Conservation (phyloP, 2,329 filamentous ascomycete species). For the Aschersonia sp. region DNA sequence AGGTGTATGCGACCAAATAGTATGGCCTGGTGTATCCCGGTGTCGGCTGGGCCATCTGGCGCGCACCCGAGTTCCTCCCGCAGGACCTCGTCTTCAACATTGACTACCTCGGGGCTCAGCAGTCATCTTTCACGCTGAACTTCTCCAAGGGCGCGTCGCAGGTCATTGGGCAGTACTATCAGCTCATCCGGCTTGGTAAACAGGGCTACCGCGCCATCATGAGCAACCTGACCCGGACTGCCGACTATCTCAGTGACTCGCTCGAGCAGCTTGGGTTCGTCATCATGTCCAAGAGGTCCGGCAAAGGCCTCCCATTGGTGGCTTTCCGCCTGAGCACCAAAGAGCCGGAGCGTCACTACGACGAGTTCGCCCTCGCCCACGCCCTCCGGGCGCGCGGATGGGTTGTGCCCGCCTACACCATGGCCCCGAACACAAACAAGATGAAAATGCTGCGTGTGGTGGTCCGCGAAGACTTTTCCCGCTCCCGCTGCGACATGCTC, state of each 20-base stretch:
- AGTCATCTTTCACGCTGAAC: slow-evolving; percentile 92
- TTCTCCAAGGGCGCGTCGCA: slow-evolving; percentile 93
- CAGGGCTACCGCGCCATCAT: slow-evolving; percentile 86
- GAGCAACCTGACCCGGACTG: slow-evolving; percentile 79
- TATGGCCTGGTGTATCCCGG: slow-evolving; percentile 67
- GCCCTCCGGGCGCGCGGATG: slow-evolving; percentile 76
- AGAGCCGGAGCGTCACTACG: slow-evolving; percentile 45
- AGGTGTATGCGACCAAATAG: slow-evolving; percentile 10
- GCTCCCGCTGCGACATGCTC: slow-evolving; percentile 65
- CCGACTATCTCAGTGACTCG: slow-evolving; percentile 69
- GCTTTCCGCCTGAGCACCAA: slow-evolving; percentile 61
- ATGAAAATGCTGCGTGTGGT: slow-evolving; percentile 89
- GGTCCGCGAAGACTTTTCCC: slow-evolving; percentile 82
- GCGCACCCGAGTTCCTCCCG: slow-evolving; percentile 67
- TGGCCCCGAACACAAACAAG: slow-evolving; percentile 74
- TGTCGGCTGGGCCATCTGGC: slow-evolving; percentile 89
- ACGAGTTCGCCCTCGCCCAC: slow-evolving; percentile 70
- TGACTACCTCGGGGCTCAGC: slow-evolving; percentile 93
- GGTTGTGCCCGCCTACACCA: slow-evolving; percentile 93
- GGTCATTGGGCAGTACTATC: slow-evolving; percentile 95
- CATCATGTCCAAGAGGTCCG: slow-evolving; percentile 71
- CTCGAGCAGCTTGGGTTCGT: slow-evolving; percentile 67
- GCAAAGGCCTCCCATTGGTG: slow-evolving; percentile 73
- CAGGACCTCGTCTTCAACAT: slow-evolving; percentile 97
- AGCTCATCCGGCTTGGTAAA: slow-evolving; percentile 88